These are phyloP conservation scores for Saururus chinensis DNA, from an alignment of 164 flowering plant species.

Conservation along the genomic window DNA sequence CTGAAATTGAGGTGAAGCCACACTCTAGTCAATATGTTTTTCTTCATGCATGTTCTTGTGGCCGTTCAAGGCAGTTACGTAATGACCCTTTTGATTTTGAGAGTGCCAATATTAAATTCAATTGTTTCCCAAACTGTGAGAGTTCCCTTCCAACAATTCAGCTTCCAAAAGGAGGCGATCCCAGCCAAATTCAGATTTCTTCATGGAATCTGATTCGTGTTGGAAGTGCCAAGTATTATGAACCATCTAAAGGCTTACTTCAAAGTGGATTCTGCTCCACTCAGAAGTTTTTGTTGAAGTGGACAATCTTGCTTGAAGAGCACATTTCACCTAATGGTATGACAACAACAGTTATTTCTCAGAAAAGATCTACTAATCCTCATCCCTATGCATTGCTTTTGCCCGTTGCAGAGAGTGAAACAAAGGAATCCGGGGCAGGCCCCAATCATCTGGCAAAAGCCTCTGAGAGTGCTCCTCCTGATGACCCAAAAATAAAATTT, in stretches of 20 bases:
- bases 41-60: constrained; percentile 97
- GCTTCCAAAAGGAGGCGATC: constrained; percentile 32
- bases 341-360: constrained; percentile 7
- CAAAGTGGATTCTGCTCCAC: constrained; percentile 75
- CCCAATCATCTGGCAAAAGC: constrained; percentile 17
- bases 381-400: constrained; percentile 17
- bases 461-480: constrained; percentile 15
- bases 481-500: constrained; percentile 36
- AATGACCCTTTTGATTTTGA: constrained; percentile 88
- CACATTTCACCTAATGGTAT: constrained; percentile 17
- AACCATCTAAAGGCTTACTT: constrained; percentile 71
- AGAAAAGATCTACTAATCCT: constrained; percentile 20
- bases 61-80: constrained; percentile 59
- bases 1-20: constrained; percentile 25
- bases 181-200: constrained; percentile 40
- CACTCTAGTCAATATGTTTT: constrained; percentile 87
- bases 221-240: constrained; percentile 74
- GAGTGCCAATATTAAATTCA: constrained; percentile 51
- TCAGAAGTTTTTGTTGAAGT: constrained; percentile 56
- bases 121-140: constrained; percentile 59
- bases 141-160: constrained; percentile 51
- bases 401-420: constrained; percentile 15
- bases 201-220: constrained; percentile 75
- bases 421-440: constrained; percentile 17
- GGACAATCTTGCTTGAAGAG: constrained; percentile 46